Evolutionary conservation across 2,329 filamentous ascomycete genomes (phyloP).

Genomic region (Aureobasidium namibiae): DNA sequence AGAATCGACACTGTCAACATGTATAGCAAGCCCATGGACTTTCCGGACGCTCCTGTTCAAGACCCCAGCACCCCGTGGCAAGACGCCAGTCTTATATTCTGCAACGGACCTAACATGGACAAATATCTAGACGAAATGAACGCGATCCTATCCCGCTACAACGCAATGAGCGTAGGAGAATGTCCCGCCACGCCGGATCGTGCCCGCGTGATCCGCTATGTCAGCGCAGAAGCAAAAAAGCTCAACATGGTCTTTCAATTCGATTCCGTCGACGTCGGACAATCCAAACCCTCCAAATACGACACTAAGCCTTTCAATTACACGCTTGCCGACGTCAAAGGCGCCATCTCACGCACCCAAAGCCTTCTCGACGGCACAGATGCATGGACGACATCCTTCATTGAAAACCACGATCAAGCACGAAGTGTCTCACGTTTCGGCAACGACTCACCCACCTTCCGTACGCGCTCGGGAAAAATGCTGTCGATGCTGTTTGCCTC

Average conservation of each 20-base stretch:
- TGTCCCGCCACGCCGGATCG: conserved; percentile 38
- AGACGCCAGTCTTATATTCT: conserved; percentile 15
- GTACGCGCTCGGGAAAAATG: conserved; percentile 44
- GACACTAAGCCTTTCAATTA: neutral
- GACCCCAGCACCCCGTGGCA: conserved; percentile 13
- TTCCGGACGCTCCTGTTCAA: conserved; percentile 17
- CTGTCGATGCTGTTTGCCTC: conserved; percentile 25
- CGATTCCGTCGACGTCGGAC: conserved; percentile 48
- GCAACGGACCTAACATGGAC: conserved; percentile 33
- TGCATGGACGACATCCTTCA: conserved; percentile 56
- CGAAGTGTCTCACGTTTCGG: conserved; percentile 49
- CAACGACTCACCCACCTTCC: conserved; percentile 29
- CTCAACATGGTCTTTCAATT: conserved; percentile 51
- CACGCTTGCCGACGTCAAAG: neutral
- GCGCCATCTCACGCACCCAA: conserved; percentile 44
- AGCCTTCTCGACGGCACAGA: conserved; percentile 44
- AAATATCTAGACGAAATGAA: conserved; percentile 40
- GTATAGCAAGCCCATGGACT: conserved; percentile 17
- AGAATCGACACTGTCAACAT: conserved; percentile 24
- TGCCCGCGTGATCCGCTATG: conserved; percentile 42
- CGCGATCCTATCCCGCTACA: conserved; percentile 37
- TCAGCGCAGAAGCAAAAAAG: conserved; percentile 46
- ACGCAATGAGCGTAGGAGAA: conserved; percentile 43
- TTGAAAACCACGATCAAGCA: conserved; percentile 58
- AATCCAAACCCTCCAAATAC: conserved; percentile 35